phyloP scores from a whole-genome alignment of 2,329 filamentous ascomycete genomes.

The Arthrinium phaeospermum region DNA sequence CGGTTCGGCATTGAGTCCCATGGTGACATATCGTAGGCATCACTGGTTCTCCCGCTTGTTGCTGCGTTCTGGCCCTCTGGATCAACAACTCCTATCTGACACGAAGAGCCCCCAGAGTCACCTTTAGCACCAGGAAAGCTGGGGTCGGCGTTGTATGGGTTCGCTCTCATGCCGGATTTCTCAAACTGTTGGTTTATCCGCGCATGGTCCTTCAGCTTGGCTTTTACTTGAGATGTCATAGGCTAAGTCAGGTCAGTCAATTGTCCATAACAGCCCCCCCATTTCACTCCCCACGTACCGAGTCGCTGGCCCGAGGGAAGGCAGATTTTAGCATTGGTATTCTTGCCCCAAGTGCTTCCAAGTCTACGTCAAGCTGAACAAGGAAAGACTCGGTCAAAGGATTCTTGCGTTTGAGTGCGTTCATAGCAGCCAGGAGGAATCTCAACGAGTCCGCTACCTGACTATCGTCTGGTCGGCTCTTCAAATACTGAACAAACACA shows the following conservation, averaged over 20 bases:
- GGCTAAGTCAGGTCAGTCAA: constrained; percentile 40
- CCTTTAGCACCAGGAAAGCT: neutral
- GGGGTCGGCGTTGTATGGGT: neutral
- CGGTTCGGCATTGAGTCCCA: neutral
- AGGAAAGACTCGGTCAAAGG: constrained; percentile 94
- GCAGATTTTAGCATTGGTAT: constrained; percentile 62
- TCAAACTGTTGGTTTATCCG: constrained; percentile 10
- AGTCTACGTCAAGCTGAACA: constrained; percentile 89
- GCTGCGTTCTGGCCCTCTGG: neutral
- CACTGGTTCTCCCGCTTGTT: neutral
- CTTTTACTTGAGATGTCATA: constrained; percentile 12
- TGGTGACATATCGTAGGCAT: neutral
- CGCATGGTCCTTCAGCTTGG: constrained; percentile 5
- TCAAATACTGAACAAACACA: constrained; percentile 96
- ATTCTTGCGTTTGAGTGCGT: constrained; percentile 84
- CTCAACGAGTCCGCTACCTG: constrained; percentile 82
- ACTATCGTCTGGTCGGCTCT: constrained; percentile 85
- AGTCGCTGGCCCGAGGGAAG: constrained; percentile 54
- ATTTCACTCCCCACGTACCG: constrained; percentile 43
- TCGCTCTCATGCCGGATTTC: neutral
- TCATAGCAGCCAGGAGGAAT: constrained; percentile 90
- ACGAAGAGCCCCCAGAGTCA: neutral
- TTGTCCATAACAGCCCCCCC: constrained; percentile 49
- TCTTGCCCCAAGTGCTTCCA: constrained; percentile 73
- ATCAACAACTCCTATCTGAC: neutral